Evolutionary conservation across 139 green algal genomes (phyloP), one percentile per base, ranked within the genome.

Genomic region (Chlamydomonas schloesseri): DNA sequence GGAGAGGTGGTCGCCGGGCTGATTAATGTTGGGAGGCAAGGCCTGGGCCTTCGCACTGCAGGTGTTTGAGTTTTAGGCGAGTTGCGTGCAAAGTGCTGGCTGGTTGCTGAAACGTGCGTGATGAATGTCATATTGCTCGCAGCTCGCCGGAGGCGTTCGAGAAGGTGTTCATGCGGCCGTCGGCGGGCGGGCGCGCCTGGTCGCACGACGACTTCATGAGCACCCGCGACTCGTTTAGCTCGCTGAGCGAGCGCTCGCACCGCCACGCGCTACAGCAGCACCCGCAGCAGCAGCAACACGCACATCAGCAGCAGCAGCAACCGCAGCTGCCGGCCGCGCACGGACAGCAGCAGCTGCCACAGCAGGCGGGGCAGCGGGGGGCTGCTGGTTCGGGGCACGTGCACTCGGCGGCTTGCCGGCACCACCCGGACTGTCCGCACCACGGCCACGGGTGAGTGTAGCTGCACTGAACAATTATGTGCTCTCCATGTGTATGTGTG

Each of bases 171-270:
- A 84, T 84, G 78, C 78, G 78, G 15, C 78, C 68, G 46, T 84
- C 78, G 17, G 78, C 78, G 17, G 46, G 64, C 46, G 34, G 78
- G 42, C 64, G 70, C 8, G 62, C 67, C 29, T 94, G 89, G 86
- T 93, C 89, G 18, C 89, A 93, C 24, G 87, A 75, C 6, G 92
- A 95, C 60, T 93, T 92, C 79, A 88, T 94, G 82, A 89, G 71
- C 89, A 94, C 90, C 0, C 89, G 89, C 21, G 92, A 89, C 81
- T 91, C 82, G 81, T 94, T 95, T 83, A 91, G 83, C 82, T 92
- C 87, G 58, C 57, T 90, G 46, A 88, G 88, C 24, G 89, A 92
- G 31, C 78, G 78, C n/a, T 81, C 84, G n/a, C 42, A 82, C 47
- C 69, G 67, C 50, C 24, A 15, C 23, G 23, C 21, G 24, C 23